A percentile compares a stretch with the other conserved stretches of the same genome.
Conservation (phyloP, 2,329 filamentous ascomycete species). For the Ascochyta koolunga region DNA sequence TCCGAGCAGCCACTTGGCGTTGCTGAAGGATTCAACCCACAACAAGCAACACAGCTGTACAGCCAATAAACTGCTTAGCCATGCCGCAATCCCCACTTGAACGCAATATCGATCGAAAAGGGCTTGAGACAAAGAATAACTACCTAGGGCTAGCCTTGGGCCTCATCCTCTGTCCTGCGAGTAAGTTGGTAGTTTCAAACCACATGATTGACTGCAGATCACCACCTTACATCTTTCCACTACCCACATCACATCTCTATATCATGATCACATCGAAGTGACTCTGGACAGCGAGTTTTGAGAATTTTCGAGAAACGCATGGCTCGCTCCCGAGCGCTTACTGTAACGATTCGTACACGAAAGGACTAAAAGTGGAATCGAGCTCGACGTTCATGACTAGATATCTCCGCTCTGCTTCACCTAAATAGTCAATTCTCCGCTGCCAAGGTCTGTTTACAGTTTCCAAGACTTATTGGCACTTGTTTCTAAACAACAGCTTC, state of each 20-base stretch:
- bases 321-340: background rate
- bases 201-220: background rate
- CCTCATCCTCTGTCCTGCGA: no score
- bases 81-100: no score
- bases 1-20: no score
- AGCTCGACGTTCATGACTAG: background rate
- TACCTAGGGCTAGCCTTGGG: no score
- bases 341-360: background rate
- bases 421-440: background rate
- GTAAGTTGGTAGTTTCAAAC: background rate
- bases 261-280: background rate
- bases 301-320: background rate
- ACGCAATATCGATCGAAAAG: no score
- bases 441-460: conserved; percentile 2
- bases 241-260: background rate
- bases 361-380: background rate
- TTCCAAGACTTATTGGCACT: conserved; percentile 2
- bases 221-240: background rate
- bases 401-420: background rate
- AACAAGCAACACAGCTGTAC: no score
- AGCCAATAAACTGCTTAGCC: no score
- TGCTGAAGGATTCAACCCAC: no score
- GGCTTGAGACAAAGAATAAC: no score
- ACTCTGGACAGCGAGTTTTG: background rate
- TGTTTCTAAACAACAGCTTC: conserved; percentile 16